A percentile compares a stretch with the other conserved stretches of the same genome.
These are phyloP conservation scores for Pelargonium fulgidum DNA, from an alignment of 441 rosid genomes.

Conservation along the genomic window DNA sequence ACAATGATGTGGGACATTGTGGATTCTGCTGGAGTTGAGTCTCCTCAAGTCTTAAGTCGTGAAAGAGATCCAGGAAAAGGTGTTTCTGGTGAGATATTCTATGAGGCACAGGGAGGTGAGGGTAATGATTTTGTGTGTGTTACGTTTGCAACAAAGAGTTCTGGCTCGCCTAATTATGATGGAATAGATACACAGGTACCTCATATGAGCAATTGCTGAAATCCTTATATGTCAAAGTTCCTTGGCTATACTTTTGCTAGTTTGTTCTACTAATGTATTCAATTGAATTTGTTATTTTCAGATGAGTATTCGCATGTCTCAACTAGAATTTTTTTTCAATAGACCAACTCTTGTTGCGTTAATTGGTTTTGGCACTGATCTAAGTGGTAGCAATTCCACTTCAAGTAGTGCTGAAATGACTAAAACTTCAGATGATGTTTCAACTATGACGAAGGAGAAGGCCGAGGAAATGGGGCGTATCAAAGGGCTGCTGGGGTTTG, in stretches of 20 bases:
- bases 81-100: constrained; percentile 61
- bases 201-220: constrained; percentile 20
- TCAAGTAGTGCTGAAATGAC: constrained; percentile 30
- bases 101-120: constrained; percentile 79
- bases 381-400: constrained; percentile 39
- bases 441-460: constrained; percentile 49
- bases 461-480: constrained; percentile 61
- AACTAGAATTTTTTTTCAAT: constrained; percentile 89
- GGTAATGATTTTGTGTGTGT: constrained; percentile 81
- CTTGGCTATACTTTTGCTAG: constrained; percentile 13
- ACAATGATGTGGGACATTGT: constrained; percentile 32
- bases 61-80: constrained; percentile 51
- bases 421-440: constrained; percentile 38
- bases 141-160: constrained; percentile 63
- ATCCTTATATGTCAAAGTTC: constrained; percentile 16
- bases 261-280: constrained; percentile 30
- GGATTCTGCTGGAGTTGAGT: constrained; percentile 43
- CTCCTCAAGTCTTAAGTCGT: constrained; percentile 42
- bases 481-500: constrained; percentile 91
- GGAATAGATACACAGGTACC: constrained; percentile 91
- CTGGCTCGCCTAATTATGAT: constrained; percentile 75
- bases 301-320: constrained; percentile 98
- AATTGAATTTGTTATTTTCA: constrained; percentile 32
- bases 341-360: constrained; percentile 94
- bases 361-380: constrained; percentile 82